phyloP scores from a whole-genome alignment of 2,329 filamentous ascomycete genomes.

The Atkinsonella texensis region DNA sequence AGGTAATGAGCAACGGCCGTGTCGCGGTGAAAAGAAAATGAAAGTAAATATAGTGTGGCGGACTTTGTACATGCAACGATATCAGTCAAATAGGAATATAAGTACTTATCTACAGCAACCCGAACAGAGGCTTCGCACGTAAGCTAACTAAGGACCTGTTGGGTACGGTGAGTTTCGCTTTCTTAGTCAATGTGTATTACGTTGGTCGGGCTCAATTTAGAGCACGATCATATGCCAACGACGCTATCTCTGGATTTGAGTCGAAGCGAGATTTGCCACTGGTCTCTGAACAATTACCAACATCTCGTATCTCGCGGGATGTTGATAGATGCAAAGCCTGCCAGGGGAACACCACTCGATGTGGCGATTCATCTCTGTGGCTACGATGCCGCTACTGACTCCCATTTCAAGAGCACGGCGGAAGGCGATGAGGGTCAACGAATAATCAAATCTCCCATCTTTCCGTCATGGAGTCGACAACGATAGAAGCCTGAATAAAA shows the following conservation, averaged over 20 bases:
- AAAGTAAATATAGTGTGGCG: background rate
- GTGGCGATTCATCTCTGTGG: background rate
- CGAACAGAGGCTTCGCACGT: no score
- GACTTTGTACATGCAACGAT: background rate
- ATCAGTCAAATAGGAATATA: background rate
- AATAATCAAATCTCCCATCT: background rate
- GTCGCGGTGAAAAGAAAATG: background rate
- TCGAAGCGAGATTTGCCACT: no score
- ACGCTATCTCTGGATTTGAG: no score
- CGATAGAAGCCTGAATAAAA: background rate
- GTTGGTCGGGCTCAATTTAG: no score
- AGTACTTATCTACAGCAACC: no score
- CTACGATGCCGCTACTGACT: background rate
- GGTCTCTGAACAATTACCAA: no score
- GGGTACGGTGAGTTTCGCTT: no score
- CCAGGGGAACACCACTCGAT: background rate
- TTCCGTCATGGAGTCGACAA: background rate
- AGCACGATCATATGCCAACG: no score
- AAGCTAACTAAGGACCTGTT: no score
- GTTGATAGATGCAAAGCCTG: background rate
- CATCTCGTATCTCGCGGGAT: no score
- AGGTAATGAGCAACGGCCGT: background rate
- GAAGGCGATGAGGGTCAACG: background rate
- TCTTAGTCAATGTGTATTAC: no score
- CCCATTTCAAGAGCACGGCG: background rate